phyloP scores from a whole-genome alignment of 2,329 filamentous ascomycete genomes.

The Aotearoamyces nothofagi region DNA sequence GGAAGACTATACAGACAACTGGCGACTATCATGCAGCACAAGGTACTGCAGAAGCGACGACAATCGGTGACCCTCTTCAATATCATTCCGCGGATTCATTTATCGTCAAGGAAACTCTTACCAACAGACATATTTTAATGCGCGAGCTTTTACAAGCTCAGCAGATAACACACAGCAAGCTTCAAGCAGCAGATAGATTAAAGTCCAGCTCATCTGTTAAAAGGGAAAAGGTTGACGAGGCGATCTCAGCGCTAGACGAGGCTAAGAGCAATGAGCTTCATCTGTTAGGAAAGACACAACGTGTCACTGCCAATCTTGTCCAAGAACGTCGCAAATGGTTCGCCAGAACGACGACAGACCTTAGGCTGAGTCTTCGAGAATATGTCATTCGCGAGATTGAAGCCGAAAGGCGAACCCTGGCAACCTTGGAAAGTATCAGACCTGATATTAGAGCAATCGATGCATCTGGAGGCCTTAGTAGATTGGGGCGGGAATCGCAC shows the following conservation, averaged over 20 bases:
- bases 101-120: slow-evolving; percentile 95
- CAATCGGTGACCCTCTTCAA: slow-evolving; percentile 80
- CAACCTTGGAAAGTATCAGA: slow-evolving; percentile 83
- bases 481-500: slow-evolving; percentile 78
- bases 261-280: slow-evolving; percentile 69
- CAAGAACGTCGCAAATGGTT: slow-evolving; percentile 89
- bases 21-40: slow-evolving; percentile 95
- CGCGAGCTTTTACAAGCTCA: slow-evolving; percentile 89
- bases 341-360: slow-evolving; percentile 66
- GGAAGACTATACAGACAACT: slow-evolving; percentile 81
- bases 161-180: slow-evolving; percentile 66
- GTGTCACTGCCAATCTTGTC: slow-evolving; percentile 79
- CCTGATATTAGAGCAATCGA: slow-evolving; percentile 91
- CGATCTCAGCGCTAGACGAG: slow-evolving; percentile 81
- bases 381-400: slow-evolving; percentile 93
- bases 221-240: slow-evolving; percentile 93
- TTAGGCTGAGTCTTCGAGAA: slow-evolving; percentile 73
- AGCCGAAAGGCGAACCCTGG: slow-evolving; percentile 79
- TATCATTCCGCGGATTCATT: slow-evolving; percentile 94
- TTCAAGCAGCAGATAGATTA: slow-evolving; percentile 74
- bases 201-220: slow-evolving; percentile 78
- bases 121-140: slow-evolving; percentile 90
- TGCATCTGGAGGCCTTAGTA: slow-evolving; percentile 72
- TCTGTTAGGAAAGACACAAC: slow-evolving; percentile 70
- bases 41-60: slow-evolving; percentile 90